A percentile compares a stretch with the other conserved stretches of the same genome.
These are phyloP conservation scores for Lipomyces yamanashiensis DNA, from an alignment of 805 yeast species.

Conservation along the genomic window DNA sequence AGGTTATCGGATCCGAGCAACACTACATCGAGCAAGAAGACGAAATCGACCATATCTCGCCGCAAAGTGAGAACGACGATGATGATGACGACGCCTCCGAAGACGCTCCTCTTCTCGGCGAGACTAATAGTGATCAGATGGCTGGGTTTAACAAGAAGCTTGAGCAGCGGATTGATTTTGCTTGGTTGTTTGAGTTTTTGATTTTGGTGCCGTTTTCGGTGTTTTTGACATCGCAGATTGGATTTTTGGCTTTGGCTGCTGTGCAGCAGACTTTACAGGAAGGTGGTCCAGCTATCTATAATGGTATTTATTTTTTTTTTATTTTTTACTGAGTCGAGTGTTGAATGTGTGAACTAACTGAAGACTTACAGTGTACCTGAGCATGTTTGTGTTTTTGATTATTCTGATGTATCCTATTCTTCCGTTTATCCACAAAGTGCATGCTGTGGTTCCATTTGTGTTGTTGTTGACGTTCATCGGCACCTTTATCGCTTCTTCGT, in stretches of 20 bases:
- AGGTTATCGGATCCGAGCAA: constrained; percentile 31
- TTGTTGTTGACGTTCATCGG: constrained; percentile 36
- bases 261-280: constrained; percentile 75
- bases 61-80: constrained; percentile 30
- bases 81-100: constrained; percentile 27
- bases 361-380: constrained; percentile 24
- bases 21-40: constrained; percentile 23
- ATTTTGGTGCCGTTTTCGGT: constrained; percentile 68
- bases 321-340: neutral
- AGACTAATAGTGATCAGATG: constrained; percentile 55
- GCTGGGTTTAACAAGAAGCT: constrained; percentile 43
- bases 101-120: constrained; percentile 50
- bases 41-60: constrained; percentile 29
- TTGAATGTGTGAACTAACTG: neutral
- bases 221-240: constrained; percentile 58
- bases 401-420: constrained; percentile 47
- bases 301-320: constrained; percentile 12
- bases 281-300: constrained; percentile 45
- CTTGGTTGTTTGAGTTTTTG: constrained; percentile 79
- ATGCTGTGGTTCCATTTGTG: constrained; percentile 33
- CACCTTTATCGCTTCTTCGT: constrained; percentile 31
- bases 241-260: constrained; percentile 65
- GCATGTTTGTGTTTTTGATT: constrained; percentile 34
- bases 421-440: constrained; percentile 35
- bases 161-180: constrained; percentile 59